Percentiles rank a stretch among this genome's conserved stretches.
Conservation (phyloP, 306 rosid genomes). For the Medicago lupulina region DNA sequence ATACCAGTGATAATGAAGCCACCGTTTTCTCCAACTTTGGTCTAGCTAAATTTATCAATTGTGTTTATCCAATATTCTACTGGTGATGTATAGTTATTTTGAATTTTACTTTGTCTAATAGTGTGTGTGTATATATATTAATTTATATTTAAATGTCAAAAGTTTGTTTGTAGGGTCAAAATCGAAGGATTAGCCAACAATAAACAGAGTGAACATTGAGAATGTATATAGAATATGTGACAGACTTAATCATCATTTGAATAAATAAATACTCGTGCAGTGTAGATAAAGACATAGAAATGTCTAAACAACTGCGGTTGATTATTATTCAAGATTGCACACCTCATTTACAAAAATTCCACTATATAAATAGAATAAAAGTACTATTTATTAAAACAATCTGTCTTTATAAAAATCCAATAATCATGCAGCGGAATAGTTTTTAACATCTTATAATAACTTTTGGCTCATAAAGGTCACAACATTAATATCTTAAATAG, state of each 20-base stretch:
- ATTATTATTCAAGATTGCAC: not conserved
- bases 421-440: too few species aligned
- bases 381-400: too few species aligned
- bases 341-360: too few species aligned
- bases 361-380: too few species aligned
- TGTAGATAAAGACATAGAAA: too few species aligned
- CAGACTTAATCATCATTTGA: not conserved
- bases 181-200: not conserved
- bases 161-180: not conserved
- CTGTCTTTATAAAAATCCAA: too few species aligned
- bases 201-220: not conserved
- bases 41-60: not conserved
- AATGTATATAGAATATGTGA: not conserved
- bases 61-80: not conserved
- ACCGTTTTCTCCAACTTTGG: not conserved
- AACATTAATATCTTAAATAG: too few species aligned
- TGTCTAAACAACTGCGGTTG: not conserved
- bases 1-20: constrained; percentile 24
- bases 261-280: not conserved
- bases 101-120: too few species aligned
- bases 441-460: too few species aligned
- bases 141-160: not conserved
- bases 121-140: too few species aligned
- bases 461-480: too few species aligned
- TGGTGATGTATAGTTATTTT: too few species aligned